phyloP scores from a whole-genome alignment of 768 basidiomycete species.

The Termitomyces sp. region DNA sequence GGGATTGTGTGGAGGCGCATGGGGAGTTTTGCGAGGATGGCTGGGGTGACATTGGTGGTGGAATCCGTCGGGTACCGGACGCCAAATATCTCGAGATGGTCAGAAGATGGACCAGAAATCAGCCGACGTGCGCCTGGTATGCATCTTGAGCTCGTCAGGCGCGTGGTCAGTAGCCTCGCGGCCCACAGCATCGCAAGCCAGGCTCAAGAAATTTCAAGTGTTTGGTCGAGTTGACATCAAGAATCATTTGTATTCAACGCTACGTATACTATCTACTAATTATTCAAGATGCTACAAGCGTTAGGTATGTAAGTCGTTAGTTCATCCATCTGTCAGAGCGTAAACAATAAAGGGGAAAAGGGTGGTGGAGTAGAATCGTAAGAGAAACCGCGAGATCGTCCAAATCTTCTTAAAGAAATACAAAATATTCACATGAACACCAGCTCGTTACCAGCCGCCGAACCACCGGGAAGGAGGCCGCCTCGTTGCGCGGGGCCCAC shows the following conservation, averaged over 20 bases:
- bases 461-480: slow-evolving; percentile 60
- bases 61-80: slow-evolving; percentile 71
- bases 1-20: slow-evolving; percentile 73
- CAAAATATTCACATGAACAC: slow-evolving; percentile 28
- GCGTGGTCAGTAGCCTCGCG: slow-evolving; percentile 10
- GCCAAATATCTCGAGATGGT: slow-evolving; percentile 54
- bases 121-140: slow-evolving; percentile 6
- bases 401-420: slow-evolving; percentile 28
- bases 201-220: slow-evolving; percentile 7
- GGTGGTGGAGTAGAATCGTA: slow-evolving; percentile 9
- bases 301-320: slow-evolving; percentile 27
- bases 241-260: slow-evolving; percentile 17
- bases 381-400: slow-evolving; percentile 16
- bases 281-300: slow-evolving; percentile 22
- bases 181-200: slow-evolving; percentile 16
- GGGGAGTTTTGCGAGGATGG: slow-evolving; percentile 81
- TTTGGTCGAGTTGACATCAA: slow-evolving; percentile 21
- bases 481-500: slow-evolving; percentile 44
- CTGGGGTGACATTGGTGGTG: slow-evolving; percentile 80
- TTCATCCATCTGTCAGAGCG: slow-evolving; percentile 29
- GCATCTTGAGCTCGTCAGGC: slow-evolving; percentile 7
- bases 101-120: slow-evolving; percentile 18
- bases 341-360: slow-evolving; percentile 11
- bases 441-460: slow-evolving; percentile 48
- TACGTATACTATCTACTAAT: slow-evolving; percentile 39